These are phyloP conservation scores for Shiraia sp. DNA, from an alignment of 2,329 filamentous ascomycete genomes.

Conservation along the genomic window DNA sequence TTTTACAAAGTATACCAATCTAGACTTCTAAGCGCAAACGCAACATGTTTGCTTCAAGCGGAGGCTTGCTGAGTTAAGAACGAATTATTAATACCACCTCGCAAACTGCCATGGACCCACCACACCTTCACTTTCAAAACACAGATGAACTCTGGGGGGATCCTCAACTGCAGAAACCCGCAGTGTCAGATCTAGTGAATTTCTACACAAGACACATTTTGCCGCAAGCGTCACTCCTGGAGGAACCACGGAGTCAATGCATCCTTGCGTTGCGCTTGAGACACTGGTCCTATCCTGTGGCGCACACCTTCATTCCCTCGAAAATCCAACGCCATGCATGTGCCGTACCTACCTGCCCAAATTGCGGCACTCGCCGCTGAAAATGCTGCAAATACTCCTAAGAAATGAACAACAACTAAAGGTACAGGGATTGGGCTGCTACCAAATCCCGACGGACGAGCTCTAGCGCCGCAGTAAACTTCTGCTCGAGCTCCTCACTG, in stretches of 20 bases:
- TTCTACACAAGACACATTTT: slow-evolving; percentile 28
- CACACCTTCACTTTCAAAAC: neutral
- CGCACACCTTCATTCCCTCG: slow-evolving; percentile 14
- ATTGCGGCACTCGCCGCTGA: neutral
- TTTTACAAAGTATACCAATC: no score
- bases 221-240: slow-evolving; percentile 13
- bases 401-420: slow-evolving; percentile 47
- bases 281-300: slow-evolving; percentile 16
- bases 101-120: neutral
- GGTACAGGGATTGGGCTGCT: slow-evolving; percentile 88
- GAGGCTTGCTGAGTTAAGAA: no score
- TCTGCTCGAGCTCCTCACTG: slow-evolving; percentile 87
- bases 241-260: slow-evolving; percentile 17
- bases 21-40: no score
- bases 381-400: slow-evolving; percentile 15
- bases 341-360: slow-evolving; percentile 18
- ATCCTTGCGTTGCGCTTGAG: slow-evolving; percentile 20
- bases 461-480: slow-evolving; percentile 83
- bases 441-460: slow-evolving; percentile 95
- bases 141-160: slow-evolving; percentile 16
- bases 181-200: slow-evolving; percentile 36
- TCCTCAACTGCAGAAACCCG: slow-evolving; percentile 20
- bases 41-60: no score
- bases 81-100: neutral
- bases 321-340: slow-evolving; percentile 17